Evolutionary conservation across 192 early-diverging fungal species (phyloP), one percentile per base, ranked within the genome.

Genomic region (Rhizoclosmatium sp.): DNA sequence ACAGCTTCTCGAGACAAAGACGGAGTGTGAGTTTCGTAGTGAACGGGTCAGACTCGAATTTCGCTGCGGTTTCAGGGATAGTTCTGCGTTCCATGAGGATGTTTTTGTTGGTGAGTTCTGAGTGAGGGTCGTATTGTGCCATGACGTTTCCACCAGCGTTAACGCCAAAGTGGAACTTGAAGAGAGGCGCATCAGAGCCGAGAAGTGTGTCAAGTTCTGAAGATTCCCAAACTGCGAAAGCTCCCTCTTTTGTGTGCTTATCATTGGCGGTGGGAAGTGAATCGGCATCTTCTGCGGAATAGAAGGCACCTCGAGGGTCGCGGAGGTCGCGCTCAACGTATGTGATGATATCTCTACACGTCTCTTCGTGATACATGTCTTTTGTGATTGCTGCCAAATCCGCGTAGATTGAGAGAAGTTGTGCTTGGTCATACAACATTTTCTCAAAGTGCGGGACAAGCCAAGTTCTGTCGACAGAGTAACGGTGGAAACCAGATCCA

Each of bases 361-460:
- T 49, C 82, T 85, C 46, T 4, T 87, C 87, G 81, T 78, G 85
- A 46, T 81, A 68, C 1, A 76, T 3, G 44, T 92, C 83, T 47
- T 87, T 81, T 2, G 86, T 90, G 19, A 91, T 80, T 19, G 76
- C 66, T 76, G 84, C 88, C 0, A 81, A 78, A 21, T 83, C 83
- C 2, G 78, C 51, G 73, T 87, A 92, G 2, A 84, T 78, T 16
- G 80, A 78, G 2, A 88, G 69, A 4, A 92, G 82, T 77, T 92
- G 91, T 4, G 88, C 91, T 86, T 92, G 90, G 82, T 92, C 91
- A 68, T 92, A 92, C 10, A 92, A 84, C 91, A 92, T 92, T 65
- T 92, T 91, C 62, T 92, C 91, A 83, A 92, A 92, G 75, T 92
- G 91, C 51, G 91, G 91, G 5, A 92, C 82, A 80, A 90, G 91